Base-by-base conservation (phyloP, 768 basidiomycete species). In the Trametopsis cervina region DNA sequence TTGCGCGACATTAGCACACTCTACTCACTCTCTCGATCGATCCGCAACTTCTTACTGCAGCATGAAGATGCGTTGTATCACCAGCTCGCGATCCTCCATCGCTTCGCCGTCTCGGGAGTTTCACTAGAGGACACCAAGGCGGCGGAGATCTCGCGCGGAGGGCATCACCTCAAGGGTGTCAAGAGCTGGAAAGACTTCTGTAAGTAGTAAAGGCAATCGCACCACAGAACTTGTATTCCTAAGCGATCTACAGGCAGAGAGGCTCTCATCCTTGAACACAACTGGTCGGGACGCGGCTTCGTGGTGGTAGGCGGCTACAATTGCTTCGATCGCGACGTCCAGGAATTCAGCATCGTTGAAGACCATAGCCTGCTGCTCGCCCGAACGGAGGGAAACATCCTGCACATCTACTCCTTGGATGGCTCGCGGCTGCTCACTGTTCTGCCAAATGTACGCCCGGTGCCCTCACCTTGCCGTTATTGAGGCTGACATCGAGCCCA, bases 181-280 rank as follows among this genome's bases (percentile, higher is more conserved):
- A 20, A 27, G 11, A 54, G 46, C 27, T 60, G 60, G 60, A 58
- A 58, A 47, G 55, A 57, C 12, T 42, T 60, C 9, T 58, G 57
- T 53, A 46, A 24, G 56, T 51, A 4, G 6, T 24, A 37, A 6
- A 6, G 5, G 42, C 9, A 7, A 33, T 33, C 7, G 9, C 15
- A 15, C 29, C 15, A 15, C 7, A 33, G 29, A 33, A 7, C 7
- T 33, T 33, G 29, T n/a, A n/a, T 33, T 33, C 9, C 29, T 33
- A 7, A 33, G 15, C 29, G 29, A 7, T 7, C 29, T 33, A 33
- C 15, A 57, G 56, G 51, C 35, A 41, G 57, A 12, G 36, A 54
- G 25, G 53, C 51, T 38, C 24, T 40, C 18, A 37, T 44, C 0
- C n/a, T 57, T 4, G 55, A 58, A 27, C 52, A 40, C 15, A 57